Conservation (phyloP, 139 green algal genomes). For the Zygnema circumcarinatum region DNA sequence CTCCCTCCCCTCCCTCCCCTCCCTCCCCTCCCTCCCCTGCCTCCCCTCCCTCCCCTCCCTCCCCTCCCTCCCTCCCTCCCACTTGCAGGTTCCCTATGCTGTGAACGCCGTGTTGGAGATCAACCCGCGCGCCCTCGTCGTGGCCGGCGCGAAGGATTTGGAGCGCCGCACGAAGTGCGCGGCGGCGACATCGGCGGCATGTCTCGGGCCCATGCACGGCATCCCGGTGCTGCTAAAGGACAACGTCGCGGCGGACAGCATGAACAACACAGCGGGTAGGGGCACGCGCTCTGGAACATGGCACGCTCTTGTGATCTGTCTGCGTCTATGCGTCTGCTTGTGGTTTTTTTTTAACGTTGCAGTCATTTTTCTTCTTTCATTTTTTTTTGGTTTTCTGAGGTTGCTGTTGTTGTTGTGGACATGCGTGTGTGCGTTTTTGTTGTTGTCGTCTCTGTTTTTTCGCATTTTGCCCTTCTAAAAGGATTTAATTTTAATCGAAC, state of each 20-base stretch:
- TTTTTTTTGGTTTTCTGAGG: no score
- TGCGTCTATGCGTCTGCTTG: neutral
- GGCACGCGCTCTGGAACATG: no score
- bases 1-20: neutral
- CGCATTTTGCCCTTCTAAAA: no score
- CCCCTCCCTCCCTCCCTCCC: neutral
- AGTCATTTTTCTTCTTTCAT: no score
- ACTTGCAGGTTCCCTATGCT: neutral
- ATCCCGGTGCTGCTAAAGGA: slow-evolving; percentile 34
- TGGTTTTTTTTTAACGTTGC: no score
- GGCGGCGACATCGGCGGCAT: neutral
- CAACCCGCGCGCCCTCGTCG: neutral
- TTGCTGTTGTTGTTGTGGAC: no score
- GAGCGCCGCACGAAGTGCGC: neutral
- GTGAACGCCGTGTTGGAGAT: slow-evolving; percentile 24
- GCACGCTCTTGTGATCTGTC: no score
- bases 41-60: neutral
- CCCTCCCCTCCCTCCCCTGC: neutral
- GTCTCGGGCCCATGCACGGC: slow-evolving; percentile 17
- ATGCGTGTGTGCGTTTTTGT: no score
- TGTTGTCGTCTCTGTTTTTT: no score
- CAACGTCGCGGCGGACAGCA: slow-evolving; percentile 20
- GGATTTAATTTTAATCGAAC: no score
- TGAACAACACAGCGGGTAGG: slow-evolving; percentile 19
- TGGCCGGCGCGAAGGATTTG: neutral